Evolutionary conservation across 805 yeast genomes (phyloP).

Genomic region (Myxozyma sirexii): DNA sequence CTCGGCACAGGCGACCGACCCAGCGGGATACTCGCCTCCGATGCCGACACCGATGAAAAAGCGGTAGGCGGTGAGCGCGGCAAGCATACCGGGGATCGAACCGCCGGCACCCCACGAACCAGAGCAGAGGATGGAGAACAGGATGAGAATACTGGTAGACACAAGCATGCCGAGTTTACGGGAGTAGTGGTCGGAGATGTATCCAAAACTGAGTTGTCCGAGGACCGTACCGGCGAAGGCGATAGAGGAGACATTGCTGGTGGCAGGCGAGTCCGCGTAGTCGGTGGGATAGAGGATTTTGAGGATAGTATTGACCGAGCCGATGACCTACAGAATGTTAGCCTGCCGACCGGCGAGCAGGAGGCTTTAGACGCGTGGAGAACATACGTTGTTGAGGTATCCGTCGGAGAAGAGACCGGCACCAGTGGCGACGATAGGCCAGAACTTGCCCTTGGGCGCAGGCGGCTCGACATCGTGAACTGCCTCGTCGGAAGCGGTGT

Average conservation of each 20-base stretch:
- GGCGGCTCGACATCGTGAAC: background rate
- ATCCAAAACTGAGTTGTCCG: slow-evolving; percentile 83
- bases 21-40: slow-evolving; percentile 94
- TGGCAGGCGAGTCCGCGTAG: slow-evolving; percentile 66
- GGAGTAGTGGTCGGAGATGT: slow-evolving; percentile 74
- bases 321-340: slow-evolving; percentile 52
- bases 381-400: slow-evolving; percentile 67
- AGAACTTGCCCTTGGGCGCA: slow-evolving; percentile 32
- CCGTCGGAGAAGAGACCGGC: slow-evolving; percentile 95
- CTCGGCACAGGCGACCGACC: slow-evolving; percentile 92
- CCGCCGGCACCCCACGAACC: slow-evolving; percentile 85
- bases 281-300: slow-evolving; percentile 63
- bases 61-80: slow-evolving; percentile 81
- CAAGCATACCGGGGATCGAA: slow-evolving; percentile 72
- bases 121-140: slow-evolving; percentile 77
- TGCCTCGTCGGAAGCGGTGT: background rate
- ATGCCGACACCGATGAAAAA: slow-evolving; percentile 88
- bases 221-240: slow-evolving; percentile 91
- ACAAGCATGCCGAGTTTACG: slow-evolving; percentile 82
- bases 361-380: too few species aligned
- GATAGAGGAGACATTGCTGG: slow-evolving; percentile 79
- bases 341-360: background rate
- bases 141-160: slow-evolving; percentile 72
- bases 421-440: slow-evolving; percentile 83
- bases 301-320: slow-evolving; percentile 75